Percentiles rank a stretch among this genome's conserved stretches.
Conservation (phyloP, 306 rosid species). For the Pueraria montana region DNA sequence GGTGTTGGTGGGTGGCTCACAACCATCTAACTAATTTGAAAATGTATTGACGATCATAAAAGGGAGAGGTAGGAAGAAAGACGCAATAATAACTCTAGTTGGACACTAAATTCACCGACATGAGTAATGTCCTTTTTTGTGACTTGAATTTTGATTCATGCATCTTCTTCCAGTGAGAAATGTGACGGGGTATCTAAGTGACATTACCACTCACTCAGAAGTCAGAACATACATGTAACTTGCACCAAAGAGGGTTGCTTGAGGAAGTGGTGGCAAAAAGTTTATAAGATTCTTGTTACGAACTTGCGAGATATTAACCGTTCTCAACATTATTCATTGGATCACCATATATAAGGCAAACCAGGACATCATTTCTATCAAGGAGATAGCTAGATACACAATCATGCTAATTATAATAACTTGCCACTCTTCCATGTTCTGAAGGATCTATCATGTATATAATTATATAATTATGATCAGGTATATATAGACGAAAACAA, state of each 20-base stretch:
- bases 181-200: constrained; percentile 19
- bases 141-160: constrained; percentile 38
- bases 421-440: neutral
- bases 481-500: neutral
- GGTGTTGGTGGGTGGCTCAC: constrained; percentile 5
- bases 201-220: constrained; percentile 39
- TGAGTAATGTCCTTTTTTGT: neutral
- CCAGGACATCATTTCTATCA: constrained; percentile 35
- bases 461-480: no score
- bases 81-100: neutral
- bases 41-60: neutral
- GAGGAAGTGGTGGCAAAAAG: constrained; percentile 33
- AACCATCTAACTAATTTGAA: neutral
- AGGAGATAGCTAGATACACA: neutral
- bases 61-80: neutral
- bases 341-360: neutral
- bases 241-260: constrained; percentile 39
- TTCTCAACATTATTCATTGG: constrained; percentile 7
- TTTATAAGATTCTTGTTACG: constrained; percentile 22
- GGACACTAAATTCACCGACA: constrained; percentile 20
- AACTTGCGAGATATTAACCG: neutral
- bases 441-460: neutral
- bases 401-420: neutral
- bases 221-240: constrained; percentile 37
- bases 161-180: neutral